Evolutionary conservation across 192 early-diverging fungal genomes (phyloP).

Genomic region (Haplosporangium gracile): DNA sequence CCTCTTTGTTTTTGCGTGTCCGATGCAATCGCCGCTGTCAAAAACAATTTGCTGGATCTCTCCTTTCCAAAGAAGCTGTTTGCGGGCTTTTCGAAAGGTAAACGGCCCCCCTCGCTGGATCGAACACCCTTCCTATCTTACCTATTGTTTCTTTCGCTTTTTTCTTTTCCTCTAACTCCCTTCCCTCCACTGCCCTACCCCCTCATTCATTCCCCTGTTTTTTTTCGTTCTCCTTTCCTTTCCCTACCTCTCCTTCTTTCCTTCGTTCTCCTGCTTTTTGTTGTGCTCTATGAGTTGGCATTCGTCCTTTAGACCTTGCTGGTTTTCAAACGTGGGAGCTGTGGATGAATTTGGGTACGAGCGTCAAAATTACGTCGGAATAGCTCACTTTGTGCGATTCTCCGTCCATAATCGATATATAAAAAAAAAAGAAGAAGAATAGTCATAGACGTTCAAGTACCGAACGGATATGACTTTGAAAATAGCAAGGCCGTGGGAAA

Average conservation of each 20-base stretch:
- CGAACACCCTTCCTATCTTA: too few species aligned
- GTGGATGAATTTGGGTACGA: not conserved
- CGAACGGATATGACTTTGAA: slow-evolving; percentile 3
- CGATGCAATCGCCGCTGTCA: slow-evolving; percentile 6
- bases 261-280: not conserved
- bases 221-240: too few species aligned
- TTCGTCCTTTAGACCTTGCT: not conserved
- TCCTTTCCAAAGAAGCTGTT: not conserved
- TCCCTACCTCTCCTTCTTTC: not conserved
- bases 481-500: not conserved
- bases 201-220: not conserved
- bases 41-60: not conserved
- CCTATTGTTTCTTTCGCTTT: too few species aligned
- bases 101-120: not conserved
- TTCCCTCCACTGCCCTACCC: too few species aligned
- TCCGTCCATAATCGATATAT: not conserved
- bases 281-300: not conserved
- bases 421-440: not conserved
- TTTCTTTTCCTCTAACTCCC: too few species aligned
- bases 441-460: slow-evolving; percentile 5
- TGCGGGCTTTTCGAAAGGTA: not conserved
- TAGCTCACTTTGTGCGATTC: not conserved
- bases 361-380: not conserved
- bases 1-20: not conserved
- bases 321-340: slow-evolving; percentile 1